Base-by-base conservation (phyloP, 208 protist genomes). In the Leishmania mexicana region DNA sequence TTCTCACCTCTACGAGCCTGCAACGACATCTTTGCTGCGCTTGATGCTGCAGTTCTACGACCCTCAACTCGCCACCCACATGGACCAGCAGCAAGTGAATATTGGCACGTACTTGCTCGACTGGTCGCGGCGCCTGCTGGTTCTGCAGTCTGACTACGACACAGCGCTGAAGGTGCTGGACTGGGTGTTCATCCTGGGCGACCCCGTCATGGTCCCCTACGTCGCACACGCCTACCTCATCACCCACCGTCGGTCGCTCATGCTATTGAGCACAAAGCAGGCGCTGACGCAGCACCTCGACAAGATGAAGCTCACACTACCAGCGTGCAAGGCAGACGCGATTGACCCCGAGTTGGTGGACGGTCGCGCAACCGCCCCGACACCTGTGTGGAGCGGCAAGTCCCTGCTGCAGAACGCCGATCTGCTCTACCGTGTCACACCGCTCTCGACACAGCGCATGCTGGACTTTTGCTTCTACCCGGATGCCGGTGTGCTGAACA, bases 31-130 rank as follows among this genome's bases (percentile, higher is more conserved):
- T 38, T 70, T 97, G 57, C 87, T 97, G 53, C 89, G 92, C n/a
- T 84, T 98, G n/a, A 75, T 98, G 65, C 90, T 98, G 68, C 96
- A 98, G 85, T 98, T 98, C 85, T 95, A 95, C 71, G 95, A 97
- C 85, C 95, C 96, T 1, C 81, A 79, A 3, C 89, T 98, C 10
- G 90, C 91, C 31, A 82, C 91, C 5, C 93, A 97, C 87, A 84
- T 98, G 54, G 96, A 98, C 78, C 91, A 91, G 49, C 85, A 91
- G 42, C 80, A 92, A 71, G 84, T 95, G 2, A 87, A 96, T 80
- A 79, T 91, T 35, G 93, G 92, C 42, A 42, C 5, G 13, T 87
- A 86, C 79, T n/a, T 96, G 17, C 75, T 95, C 17, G 54, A 81
- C 79, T 97, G 91, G 93, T 79, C 91, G 81, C 83, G 87, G 28